A percentile compares a stretch with the other conserved stretches of the same genome.
Evolutionary conservation across 2,329 filamentous ascomycete genomes (phyloP).

Genomic region (Talaromyces atroroseus): DNA sequence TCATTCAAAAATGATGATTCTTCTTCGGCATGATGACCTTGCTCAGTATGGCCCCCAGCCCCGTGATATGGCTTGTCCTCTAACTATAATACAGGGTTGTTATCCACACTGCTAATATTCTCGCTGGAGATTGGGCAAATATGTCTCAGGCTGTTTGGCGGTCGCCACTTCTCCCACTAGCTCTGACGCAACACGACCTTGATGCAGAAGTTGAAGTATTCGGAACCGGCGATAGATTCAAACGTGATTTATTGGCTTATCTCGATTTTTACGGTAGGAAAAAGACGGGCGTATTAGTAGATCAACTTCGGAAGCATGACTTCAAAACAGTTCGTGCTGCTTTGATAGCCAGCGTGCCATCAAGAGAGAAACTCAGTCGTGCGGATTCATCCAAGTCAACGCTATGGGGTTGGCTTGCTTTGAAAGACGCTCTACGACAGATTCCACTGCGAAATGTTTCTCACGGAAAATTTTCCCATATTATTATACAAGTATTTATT

Average conservation of each 20-base stretch:
- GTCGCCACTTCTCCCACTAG: slow-evolving; percentile 62
- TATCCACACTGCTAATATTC: slow-evolving; percentile 90
- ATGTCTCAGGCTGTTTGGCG: slow-evolving; percentile 81
- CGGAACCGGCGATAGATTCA: slow-evolving; percentile 67
- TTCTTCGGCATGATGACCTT: slow-evolving; percentile 69
- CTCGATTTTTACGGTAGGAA: slow-evolving; percentile 61
- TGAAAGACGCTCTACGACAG: slow-evolving; percentile 55
- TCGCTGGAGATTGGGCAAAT: slow-evolving; percentile 78
- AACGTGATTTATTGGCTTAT: slow-evolving; percentile 68
- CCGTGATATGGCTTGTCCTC: neutral
- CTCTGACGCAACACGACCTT: slow-evolving; percentile 12
- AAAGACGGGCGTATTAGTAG: slow-evolving; percentile 50
- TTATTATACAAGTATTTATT: slow-evolving; percentile 30
- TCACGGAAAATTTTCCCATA: slow-evolving; percentile 25
- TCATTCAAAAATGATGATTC: slow-evolving; percentile 80
- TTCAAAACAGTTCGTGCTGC: slow-evolving; percentile 65
- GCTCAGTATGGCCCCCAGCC: slow-evolving; percentile 50
- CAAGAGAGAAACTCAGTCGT: slow-evolving; percentile 50
- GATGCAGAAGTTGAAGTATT: slow-evolving; percentile 22
- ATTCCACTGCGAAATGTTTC: slow-evolving; percentile 44
- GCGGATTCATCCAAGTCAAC: slow-evolving; percentile 45
- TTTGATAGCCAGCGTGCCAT: slow-evolving; percentile 73
- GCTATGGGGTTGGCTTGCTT: slow-evolving; percentile 70
- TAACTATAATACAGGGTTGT: slow-evolving; percentile 46
- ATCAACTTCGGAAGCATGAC: slow-evolving; percentile 58